Percentiles rank a stretch among this genome's conserved stretches.
phyloP scores from a whole-genome alignment of 2,329 filamentous ascomycete species.

The Dactylonectria estremocensis region DNA sequence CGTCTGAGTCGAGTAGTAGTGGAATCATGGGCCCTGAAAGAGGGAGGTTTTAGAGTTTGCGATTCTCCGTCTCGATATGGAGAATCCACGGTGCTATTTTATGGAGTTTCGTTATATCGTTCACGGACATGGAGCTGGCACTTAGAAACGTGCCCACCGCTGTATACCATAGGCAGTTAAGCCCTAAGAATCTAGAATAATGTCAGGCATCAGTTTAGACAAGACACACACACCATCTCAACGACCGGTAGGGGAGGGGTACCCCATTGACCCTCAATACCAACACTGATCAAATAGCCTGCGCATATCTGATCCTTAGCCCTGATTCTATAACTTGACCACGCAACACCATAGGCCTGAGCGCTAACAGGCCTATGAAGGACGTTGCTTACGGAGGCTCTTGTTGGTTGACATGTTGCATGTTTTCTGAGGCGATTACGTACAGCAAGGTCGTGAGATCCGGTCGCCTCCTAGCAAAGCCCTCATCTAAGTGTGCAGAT shows the following conservation, averaged over 20 bases:
- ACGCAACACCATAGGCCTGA: not conserved
- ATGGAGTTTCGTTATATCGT: not conserved
- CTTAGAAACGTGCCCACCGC: not conserved
- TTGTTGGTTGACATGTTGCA: not conserved
- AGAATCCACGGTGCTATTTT: not conserved
- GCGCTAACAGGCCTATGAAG: not conserved
- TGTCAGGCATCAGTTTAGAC: not conserved
- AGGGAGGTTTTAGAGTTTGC: conserved; percentile 11
- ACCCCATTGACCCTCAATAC: not conserved
- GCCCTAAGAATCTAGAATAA: not conserved
- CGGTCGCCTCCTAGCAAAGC: not conserved
- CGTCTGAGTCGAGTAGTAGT: conserved; percentile 26
- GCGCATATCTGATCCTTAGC: not conserved
- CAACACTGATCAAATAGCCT: not conserved
- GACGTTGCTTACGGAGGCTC: not conserved
- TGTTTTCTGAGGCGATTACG: not conserved
- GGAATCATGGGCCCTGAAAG: conserved; percentile 19
- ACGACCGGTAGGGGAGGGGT: not conserved
- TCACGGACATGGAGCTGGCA: not conserved
- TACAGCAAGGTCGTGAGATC: not conserved
- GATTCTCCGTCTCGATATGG: not conserved
- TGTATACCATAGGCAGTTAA: too few relatives aligned
- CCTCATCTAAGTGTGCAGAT: not conserved
- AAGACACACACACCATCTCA: not conserved
- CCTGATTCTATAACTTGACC: not conserved